Evolutionary conservation across 2,329 filamentous ascomycete genomes (phyloP).

Genomic region (Penicillium expansum): DNA sequence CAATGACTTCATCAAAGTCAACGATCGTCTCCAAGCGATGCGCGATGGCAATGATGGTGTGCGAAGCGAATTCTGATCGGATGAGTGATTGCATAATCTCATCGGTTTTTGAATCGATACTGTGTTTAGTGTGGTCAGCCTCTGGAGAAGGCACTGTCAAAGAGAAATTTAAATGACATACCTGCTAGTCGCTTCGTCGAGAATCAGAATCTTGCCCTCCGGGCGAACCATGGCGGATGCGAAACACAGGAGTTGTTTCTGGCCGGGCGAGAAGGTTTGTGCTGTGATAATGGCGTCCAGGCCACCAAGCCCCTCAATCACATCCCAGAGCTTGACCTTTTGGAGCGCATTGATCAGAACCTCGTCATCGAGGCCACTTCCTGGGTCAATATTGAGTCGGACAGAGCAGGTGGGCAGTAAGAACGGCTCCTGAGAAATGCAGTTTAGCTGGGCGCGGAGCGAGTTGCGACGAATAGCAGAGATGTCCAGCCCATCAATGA

Average conservation of each 20-base stretch:
- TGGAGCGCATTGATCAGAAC: not conserved
- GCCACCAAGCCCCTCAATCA: not conserved
- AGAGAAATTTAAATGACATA: not conserved
- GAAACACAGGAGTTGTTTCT: not conserved
- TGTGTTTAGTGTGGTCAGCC: not conserved
- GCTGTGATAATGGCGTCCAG: not conserved
- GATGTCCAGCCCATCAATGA: not conserved
- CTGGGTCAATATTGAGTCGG: not conserved
- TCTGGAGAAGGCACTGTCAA: not conserved
- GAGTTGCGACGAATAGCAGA: not conserved
- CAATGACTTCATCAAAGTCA: constrained; percentile 2
- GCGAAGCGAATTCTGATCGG: not conserved
- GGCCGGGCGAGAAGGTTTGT: not conserved
- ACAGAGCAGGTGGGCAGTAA: not conserved
- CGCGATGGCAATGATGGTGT: constrained; percentile 2
- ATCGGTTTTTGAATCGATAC: constrained; percentile 1
- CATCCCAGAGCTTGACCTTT: not conserved
- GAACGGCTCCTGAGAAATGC: constrained; percentile 2
- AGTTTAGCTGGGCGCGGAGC: not conserved
- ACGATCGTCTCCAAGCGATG: not conserved
- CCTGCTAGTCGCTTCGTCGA: not conserved
- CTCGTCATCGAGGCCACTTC: not conserved
- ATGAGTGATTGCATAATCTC: constrained; percentile 3
- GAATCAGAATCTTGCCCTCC: not conserved
- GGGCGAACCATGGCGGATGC: not conserved